Percentiles rank a stretch among this genome's conserved stretches.
phyloP scores from a whole-genome alignment of 1,284 basidiomycete species.

The Trichosporon sp. region DNA sequence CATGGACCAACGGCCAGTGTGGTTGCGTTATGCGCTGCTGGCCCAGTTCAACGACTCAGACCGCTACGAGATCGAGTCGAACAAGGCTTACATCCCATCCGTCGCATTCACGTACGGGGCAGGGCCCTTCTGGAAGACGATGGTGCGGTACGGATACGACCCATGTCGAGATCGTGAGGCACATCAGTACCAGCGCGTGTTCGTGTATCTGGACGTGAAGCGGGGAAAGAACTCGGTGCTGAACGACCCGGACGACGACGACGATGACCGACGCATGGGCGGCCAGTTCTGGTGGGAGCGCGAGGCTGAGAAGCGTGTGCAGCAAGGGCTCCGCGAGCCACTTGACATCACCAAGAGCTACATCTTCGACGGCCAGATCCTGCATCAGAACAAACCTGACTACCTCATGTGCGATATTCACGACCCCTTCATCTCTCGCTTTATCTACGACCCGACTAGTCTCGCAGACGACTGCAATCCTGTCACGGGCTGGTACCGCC shows the following conservation, averaged over 20 bases:
- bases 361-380: conserved; percentile 77
- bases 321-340: conserved; percentile 28
- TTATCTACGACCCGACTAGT: conserved; percentile 67
- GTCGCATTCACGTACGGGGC: conserved; percentile 79
- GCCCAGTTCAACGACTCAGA: conserved; percentile 69
- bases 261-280: conserved; percentile 23
- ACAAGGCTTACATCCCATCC: conserved; percentile 50
- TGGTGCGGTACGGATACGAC: conserved; percentile 84
- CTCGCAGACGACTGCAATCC: conserved; percentile 57
- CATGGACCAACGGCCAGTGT: conserved; percentile 67
- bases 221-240: conserved; percentile 21
- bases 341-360: conserved; percentile 54
- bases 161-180: conserved; percentile 66
- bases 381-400: conserved; percentile 75
- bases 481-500: conserved; percentile 67
- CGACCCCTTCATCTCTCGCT: conserved; percentile 70
- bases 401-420: conserved; percentile 89
- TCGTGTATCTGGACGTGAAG: conserved; percentile 53
- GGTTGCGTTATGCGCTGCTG: conserved; percentile 76
- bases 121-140: conserved; percentile 86
- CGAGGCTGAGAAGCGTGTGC: conserved; percentile 30
- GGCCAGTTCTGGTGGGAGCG: conserved; percentile 31
- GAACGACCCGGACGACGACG: conserved; percentile 27
- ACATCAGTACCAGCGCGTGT: conserved; percentile 78
- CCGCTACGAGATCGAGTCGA: conserved; percentile 19